These are phyloP conservation scores for Rhodosporidiobolus odoratus DNA, from an alignment of 768 basidiomycete species.

Conservation along the genomic window DNA sequence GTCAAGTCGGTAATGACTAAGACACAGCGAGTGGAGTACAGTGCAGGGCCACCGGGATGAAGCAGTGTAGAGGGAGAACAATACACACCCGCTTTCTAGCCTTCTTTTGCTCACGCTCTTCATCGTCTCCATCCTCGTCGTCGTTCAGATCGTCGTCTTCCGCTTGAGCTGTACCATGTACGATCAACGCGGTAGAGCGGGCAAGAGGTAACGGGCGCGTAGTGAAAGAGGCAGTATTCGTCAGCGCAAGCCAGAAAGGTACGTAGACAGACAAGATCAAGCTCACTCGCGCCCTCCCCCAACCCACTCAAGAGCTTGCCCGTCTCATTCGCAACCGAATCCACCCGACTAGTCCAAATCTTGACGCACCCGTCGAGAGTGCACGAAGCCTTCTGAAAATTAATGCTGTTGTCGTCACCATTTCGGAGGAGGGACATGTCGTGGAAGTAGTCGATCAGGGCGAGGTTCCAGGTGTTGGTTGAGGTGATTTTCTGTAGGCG, in stretches of 20 bases:
- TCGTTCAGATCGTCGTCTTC: slow-evolving; percentile 62
- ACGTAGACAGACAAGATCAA: background rate
- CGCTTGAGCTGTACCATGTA: slow-evolving; percentile 56
- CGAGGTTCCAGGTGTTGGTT: slow-evolving; percentile 94
- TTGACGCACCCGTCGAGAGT: slow-evolving; percentile 98
- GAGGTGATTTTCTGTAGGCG: slow-evolving; percentile 88
- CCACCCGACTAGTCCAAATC: slow-evolving; percentile 97
- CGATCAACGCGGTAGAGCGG: too few species aligned
- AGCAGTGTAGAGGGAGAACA: background rate
- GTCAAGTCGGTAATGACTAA: too few species aligned
- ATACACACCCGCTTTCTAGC: slow-evolving; percentile 51
- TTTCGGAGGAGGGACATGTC: slow-evolving; percentile 95
- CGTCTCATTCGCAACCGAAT: slow-evolving; percentile 92
- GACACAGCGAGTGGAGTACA: too few species aligned
- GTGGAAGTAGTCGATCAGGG: slow-evolving; percentile 97
- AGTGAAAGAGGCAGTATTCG: background rate
- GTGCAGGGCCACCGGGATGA: background rate
- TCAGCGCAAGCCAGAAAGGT: background rate
- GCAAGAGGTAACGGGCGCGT: too few species aligned
- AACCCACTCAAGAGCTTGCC: slow-evolving; percentile 91
- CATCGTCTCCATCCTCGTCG: slow-evolving; percentile 59
- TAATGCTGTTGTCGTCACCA: slow-evolving; percentile 84
- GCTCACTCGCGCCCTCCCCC: slow-evolving; percentile 59
- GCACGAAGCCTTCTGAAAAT: slow-evolving; percentile 96
- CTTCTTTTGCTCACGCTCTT: slow-evolving; percentile 56